Evolutionary conservation across 306 rosid genomes (phyloP).

Genomic region (Lotus japonicus): DNA sequence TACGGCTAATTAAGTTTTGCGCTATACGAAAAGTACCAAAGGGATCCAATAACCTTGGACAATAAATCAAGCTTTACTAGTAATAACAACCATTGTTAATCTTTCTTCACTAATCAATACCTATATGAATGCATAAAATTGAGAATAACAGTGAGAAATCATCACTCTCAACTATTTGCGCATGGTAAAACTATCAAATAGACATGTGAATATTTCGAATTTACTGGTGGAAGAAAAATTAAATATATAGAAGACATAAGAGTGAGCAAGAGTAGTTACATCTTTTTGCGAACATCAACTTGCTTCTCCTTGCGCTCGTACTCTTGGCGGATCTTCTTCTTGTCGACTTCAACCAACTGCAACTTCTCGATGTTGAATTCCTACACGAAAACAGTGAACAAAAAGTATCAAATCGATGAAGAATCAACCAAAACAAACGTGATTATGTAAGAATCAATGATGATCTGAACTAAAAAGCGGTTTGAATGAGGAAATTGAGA

Average conservation of each 20-base stretch:
- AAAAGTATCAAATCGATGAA: not conserved
- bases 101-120: not conserved
- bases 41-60: not conserved
- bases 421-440: not conserved
- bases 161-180: not conserved
- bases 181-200: not conserved
- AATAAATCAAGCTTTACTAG: not conserved
- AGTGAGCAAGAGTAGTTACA: constrained; percentile 48
- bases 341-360: constrained; percentile 95
- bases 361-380: constrained; percentile 98
- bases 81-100: not conserved
- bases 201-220: not conserved
- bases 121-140: not conserved
- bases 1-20: not conserved
- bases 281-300: constrained; percentile 90
- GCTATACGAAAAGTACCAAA: not conserved
- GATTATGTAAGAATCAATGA: not conserved
- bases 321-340: constrained; percentile 98
- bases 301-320: constrained; percentile 95
- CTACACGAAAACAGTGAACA: constrained; percentile 22
- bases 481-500: not conserved
- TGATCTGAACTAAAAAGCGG: not conserved
- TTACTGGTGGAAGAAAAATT: not conserved
- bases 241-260: not conserved
- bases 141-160: not conserved